Conservation (phyloP, 192 early-diverging fungal species). For the Mortierella hygrophila region DNA sequence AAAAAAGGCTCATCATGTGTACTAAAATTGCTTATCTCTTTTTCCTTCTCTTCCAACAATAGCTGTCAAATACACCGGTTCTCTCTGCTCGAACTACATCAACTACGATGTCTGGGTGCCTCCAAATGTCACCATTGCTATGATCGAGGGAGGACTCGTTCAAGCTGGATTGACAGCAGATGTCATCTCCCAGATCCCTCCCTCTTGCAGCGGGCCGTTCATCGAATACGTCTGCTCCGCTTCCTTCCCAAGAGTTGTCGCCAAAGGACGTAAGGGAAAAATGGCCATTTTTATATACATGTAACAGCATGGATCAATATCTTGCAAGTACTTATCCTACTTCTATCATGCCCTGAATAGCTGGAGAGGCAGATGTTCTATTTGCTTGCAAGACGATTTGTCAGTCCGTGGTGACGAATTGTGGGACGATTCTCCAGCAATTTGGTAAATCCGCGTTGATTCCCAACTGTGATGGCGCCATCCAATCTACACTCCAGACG, state of each 20-base stretch:
- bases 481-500: neutral
- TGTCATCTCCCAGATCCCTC: neutral
- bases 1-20: too few species aligned
- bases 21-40: neutral
- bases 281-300: neutral
- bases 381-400: constrained; percentile 50
- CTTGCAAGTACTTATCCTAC: neutral
- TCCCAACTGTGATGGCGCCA: constrained; percentile 20
- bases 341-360: neutral
- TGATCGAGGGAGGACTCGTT: constrained; percentile 19
- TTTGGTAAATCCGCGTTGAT: constrained; percentile 7
- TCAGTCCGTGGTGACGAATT: constrained; percentile 8
- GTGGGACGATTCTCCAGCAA: neutral
- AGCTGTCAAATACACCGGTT: constrained; percentile 23
- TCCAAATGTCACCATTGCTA: neutral
- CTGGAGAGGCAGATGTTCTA: constrained; percentile 14
- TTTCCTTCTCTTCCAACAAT: neutral
- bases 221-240: constrained; percentile 33
- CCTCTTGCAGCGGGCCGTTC: constrained; percentile 15
- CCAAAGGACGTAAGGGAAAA: neutral
- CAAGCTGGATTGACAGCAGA: neutral
- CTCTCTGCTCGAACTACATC: constrained; percentile 33
- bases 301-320: neutral
- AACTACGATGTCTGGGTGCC: constrained; percentile 39
- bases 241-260: constrained; percentile 27